Base-by-base conservation (phyloP, 2,329 filamentous ascomycete species). In the Fusarium goolgardi region DNA sequence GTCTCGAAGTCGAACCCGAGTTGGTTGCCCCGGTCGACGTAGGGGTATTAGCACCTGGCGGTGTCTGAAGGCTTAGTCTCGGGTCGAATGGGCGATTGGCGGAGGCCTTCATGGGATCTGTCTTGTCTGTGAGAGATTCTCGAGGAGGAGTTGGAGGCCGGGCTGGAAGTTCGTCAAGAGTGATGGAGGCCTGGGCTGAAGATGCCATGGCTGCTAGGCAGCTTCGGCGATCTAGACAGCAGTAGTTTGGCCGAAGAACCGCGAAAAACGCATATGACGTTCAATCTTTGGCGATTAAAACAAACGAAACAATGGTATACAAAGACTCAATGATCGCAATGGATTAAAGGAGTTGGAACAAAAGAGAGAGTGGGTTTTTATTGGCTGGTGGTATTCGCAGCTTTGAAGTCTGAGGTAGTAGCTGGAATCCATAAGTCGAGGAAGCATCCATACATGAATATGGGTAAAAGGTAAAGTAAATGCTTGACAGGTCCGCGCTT, bases 71-170 rank as follows among this genome's bases (percentile, higher is more conserved):
- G 59, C 74, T 77, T n/a, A 67, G 57, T 67, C 72, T 69, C 23
- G 73, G 72, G 65, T 84, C 78, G 73, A 81, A 74, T 34, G 75
- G 72, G n/a, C 78, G 76, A 66, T 77, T 72, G 44, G 79, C 71
- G n/a, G 76, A 70, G 37, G 78, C 72, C 65, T 80, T 81, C 52
- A 76, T 70, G 31, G 75, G 70, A 29, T 74, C 71, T 50, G 80
- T 78, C 59, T 73, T 56, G 40, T 82, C 81, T 70, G 76, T 75
- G 31, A 76, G 78, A 35, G 83, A 79, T 75, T 87, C 86, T 70
- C 84, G 85, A n/a, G 89, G 89, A 46, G 89, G 89, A 34, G 89
- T 91, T n/a, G 89, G 89, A 27, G 89, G 89, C 77, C 88, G 84
- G 63, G 86, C 77, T 66, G 84, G 81, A 55, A 89, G 80, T 59